A percentile compares a stretch with the other conserved stretches of the same genome.
Evolutionary conservation across 495 filamentous ascomycete genomes (phyloP).

Genomic region (Neurospora sp.): DNA sequence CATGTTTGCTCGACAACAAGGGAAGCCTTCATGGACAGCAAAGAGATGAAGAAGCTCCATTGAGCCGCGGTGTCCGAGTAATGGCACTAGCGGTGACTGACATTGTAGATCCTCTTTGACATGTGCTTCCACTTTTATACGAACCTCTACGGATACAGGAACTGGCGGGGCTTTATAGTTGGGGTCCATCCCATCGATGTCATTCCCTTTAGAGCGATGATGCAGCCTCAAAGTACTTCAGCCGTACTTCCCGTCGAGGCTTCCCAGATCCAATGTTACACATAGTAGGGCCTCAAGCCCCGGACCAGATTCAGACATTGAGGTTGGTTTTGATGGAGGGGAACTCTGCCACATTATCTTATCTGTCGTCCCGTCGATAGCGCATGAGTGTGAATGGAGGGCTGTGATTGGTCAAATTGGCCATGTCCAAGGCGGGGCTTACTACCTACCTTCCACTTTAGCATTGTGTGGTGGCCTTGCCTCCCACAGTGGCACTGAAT

Average conservation of each 20-base stretch:
- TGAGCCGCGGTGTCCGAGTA: background rate
- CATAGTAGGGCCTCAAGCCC: background rate
- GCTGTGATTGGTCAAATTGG: background rate
- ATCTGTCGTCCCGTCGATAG: background rate
- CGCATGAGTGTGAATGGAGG: background rate
- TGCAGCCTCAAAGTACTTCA: background rate
- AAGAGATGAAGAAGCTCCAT: background rate
- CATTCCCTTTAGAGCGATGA: background rate
- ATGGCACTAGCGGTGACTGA: background rate
- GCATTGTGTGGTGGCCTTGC: background rate
- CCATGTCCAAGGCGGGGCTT: background rate
- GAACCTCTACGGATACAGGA: background rate
- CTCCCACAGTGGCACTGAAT: background rate
- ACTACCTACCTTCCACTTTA: background rate
- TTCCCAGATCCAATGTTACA: background rate
- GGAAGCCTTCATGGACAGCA: background rate
- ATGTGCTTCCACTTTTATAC: background rate
- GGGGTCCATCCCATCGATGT: background rate
- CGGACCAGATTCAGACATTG: background rate
- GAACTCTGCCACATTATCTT: background rate
- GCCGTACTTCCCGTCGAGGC: background rate
- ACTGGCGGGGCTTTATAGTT: background rate
- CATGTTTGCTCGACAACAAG: background rate
- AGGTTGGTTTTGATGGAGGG: background rate
- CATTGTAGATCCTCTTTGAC: background rate